These are phyloP conservation scores for Spizellomyces punctatus DNA, from an alignment of 192 early-diverging fungal genomes.

Conservation along the genomic window DNA sequence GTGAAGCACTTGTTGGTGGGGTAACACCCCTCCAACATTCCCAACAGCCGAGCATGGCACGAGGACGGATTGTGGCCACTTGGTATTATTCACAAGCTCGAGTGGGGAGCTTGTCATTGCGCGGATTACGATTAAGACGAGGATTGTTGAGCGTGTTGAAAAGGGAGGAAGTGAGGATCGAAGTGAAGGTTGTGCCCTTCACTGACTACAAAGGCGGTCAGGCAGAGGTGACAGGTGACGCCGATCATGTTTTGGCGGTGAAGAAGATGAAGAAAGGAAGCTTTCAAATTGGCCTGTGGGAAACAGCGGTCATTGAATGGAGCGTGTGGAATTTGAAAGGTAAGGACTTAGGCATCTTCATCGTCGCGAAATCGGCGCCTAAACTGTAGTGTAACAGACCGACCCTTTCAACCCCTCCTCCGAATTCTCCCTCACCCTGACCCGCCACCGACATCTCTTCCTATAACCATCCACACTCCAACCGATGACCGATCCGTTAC, in stretches of 20 bases:
- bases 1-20: slow-evolving; percentile 44
- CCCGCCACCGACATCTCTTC: slow-evolving; percentile 7
- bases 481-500: background rate
- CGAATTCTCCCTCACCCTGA: slow-evolving; percentile 17
- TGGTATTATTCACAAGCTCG: slow-evolving; percentile 48
- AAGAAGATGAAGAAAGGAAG: background rate
- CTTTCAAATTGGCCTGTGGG: slow-evolving; percentile 5
- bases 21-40: background rate
- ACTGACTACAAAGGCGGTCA: background rate
- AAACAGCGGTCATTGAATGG: slow-evolving; percentile 18
- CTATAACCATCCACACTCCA: background rate
- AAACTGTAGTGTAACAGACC: background rate
- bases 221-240: background rate
- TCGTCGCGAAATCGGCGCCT: background rate
- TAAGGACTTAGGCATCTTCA: background rate
- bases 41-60: background rate
- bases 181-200: slow-evolving; percentile 34
- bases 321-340: slow-evolving; percentile 17
- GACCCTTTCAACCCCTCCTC: slow-evolving; percentile 12
- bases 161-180: slow-evolving; percentile 64
- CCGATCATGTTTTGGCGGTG: background rate
- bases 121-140: slow-evolving; percentile 56
- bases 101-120: slow-evolving; percentile 56
- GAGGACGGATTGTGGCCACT: slow-evolving; percentile 30
- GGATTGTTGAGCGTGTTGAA: slow-evolving; percentile 60